phyloP scores from a whole-genome alignment of 441 rosid species.

The Lepidium campestre region DNA sequence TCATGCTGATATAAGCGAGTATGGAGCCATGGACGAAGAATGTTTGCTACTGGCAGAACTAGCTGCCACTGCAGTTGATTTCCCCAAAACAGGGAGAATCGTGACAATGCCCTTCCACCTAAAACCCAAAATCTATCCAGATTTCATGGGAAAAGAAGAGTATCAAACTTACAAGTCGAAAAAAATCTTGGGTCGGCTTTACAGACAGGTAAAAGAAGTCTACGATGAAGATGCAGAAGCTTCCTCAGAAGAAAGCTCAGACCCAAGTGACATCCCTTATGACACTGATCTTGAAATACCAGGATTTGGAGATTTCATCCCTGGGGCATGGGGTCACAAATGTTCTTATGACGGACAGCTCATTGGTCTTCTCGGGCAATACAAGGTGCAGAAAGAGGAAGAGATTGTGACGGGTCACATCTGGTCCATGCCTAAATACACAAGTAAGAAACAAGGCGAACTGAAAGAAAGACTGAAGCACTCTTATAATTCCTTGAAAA shows the following conservation, averaged over 20 bases:
- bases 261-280: conserved; percentile 45
- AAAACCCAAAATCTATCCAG: conserved; percentile 78
- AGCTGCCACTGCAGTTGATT: conserved; percentile 92
- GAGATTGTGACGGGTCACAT: conserved; percentile 89
- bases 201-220: conserved; percentile 52
- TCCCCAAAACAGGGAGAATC: conserved; percentile 81
- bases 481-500: conserved; percentile 57
- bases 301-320: conserved; percentile 53
- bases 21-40: conserved; percentile 68
- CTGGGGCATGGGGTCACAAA: conserved; percentile 75
- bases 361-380: conserved; percentile 68
- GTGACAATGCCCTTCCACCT: conserved; percentile 61
- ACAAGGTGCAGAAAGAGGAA: conserved; percentile 77
- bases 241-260: conserved; percentile 34
- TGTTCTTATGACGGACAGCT: conserved; percentile 69
- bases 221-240: conserved; percentile 43
- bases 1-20: conserved; percentile 70
- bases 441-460: conserved; percentile 66
- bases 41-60: conserved; percentile 68
- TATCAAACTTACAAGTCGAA: conserved; percentile 59
- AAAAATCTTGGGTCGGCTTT: conserved; percentile 80
- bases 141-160: conserved; percentile 82
- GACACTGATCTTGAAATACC: conserved; percentile 54
- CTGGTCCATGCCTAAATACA: conserved; percentile 82
- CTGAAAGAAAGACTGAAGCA: conserved; percentile 71